Percentiles rank a stretch among this genome's conserved stretches.
Conservation (phyloP, 345 rosid species). For the Gossypium ekmanianum region DNA sequence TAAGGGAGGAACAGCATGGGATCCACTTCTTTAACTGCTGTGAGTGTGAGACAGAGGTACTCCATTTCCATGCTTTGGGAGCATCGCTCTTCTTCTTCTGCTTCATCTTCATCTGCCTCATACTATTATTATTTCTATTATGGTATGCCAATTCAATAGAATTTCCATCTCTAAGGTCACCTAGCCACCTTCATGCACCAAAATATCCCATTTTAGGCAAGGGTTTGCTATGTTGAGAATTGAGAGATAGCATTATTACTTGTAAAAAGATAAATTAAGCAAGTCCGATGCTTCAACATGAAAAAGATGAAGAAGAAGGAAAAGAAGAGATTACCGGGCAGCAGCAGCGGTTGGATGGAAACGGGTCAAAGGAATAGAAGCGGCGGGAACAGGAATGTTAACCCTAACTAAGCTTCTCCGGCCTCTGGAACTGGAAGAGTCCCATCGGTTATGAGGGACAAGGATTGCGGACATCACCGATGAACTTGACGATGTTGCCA, state of each 20-base stretch:
- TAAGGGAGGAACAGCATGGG: conserved; percentile 37
- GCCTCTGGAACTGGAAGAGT: conserved; percentile 19
- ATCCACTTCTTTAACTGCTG: conserved; percentile 30
- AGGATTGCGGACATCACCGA: conserved; percentile 30
- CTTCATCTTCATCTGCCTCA: background rate
- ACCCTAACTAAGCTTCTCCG: conserved; percentile 29
- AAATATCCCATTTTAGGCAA: conserved; percentile 5
- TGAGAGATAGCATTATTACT: background rate
- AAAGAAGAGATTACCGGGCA: background rate
- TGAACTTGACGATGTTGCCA: conserved; percentile 41
- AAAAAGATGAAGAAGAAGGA: background rate
- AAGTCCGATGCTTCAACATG: background rate
- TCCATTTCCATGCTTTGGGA: conserved; percentile 32
- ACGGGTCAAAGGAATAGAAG: conserved; percentile 19
- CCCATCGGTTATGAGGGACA: conserved; percentile 25
- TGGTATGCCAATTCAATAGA: conserved; percentile 22
- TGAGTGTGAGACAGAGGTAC: conserved; percentile 27
- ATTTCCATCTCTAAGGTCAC: conserved; percentile 19
- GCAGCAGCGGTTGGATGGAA: conserved; percentile 12
- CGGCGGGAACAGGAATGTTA: conserved; percentile 12
- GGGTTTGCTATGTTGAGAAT: background rate
- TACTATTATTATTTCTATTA: background rate
- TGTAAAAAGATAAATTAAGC: background rate
- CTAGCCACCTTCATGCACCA: conserved; percentile 38
- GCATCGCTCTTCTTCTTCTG: conserved; percentile 34